phyloP scores from a whole-genome alignment of 495 filamentous ascomycete species.

The Aspergillus egyptiacus region DNA sequence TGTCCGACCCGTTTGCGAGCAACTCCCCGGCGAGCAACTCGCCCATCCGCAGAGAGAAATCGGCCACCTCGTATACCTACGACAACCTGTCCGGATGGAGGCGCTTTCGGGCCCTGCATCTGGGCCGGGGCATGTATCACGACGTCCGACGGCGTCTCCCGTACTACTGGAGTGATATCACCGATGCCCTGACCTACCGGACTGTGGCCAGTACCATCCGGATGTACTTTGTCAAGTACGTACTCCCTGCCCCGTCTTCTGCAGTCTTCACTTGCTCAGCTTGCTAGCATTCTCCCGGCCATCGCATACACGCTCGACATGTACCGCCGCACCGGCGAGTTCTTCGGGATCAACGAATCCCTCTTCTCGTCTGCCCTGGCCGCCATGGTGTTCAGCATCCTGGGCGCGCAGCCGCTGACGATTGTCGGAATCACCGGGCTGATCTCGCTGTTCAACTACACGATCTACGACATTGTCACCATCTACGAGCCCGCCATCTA shows the following conservation, averaged over 20 bases:
- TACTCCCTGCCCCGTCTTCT: background rate
- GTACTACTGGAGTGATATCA: constrained; percentile 64
- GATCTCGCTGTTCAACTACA: constrained; percentile 74
- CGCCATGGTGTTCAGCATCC: constrained; percentile 59
- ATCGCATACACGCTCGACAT: constrained; percentile 72
- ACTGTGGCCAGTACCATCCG: constrained; percentile 67
- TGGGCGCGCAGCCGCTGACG: constrained; percentile 64
- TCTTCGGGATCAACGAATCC: constrained; percentile 70
- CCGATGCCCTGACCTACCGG: constrained; percentile 66
- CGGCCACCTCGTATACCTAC: constrained; percentile 11
- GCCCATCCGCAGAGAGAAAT: constrained; percentile 2
- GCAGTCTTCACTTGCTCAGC: background rate
- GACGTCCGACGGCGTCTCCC: constrained; percentile 59
- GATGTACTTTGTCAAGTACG: constrained; percentile 77
- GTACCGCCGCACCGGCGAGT: constrained; percentile 61
- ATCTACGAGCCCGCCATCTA: constrained; percentile 55
- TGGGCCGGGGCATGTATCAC: constrained; percentile 52
- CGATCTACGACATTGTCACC: constrained; percentile 65
- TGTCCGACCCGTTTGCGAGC: background rate
- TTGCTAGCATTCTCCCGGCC: constrained; percentile 59
- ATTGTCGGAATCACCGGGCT: constrained; percentile 79
- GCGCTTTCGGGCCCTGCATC: constrained; percentile 9
- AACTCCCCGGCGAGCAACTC: background rate
- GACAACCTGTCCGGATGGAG: constrained; percentile 16
- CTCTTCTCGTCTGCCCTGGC: constrained; percentile 65